Conservation (phyloP, 345 rosid species). For the Odontarrhena argentea region DNA sequence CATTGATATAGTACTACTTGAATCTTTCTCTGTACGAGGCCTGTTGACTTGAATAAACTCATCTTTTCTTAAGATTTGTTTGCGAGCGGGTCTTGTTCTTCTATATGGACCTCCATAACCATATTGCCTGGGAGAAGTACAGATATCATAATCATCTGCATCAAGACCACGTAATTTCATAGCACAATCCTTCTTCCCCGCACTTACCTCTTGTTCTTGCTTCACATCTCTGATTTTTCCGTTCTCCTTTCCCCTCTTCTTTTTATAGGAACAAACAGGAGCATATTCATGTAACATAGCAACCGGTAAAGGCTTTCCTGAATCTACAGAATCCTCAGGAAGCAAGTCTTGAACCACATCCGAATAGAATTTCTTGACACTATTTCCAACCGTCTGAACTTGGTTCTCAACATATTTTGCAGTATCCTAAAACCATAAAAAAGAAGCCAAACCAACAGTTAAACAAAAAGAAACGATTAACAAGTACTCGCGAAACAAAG, state of each 20-base stretch:
- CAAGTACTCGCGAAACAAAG: background rate
- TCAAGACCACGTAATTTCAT: conserved; percentile 41
- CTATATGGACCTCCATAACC: conserved; percentile 36
- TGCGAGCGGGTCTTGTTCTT: conserved; percentile 37
- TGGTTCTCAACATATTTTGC: conserved; percentile 75
- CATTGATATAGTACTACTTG: conserved; percentile 24
- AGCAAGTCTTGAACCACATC: conserved; percentile 69
- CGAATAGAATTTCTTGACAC: conserved; percentile 69
- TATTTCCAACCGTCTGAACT: conserved; percentile 78
- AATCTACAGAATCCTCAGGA: conserved; percentile 53
- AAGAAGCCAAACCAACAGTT: background rate
- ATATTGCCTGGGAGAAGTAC: conserved; percentile 40
- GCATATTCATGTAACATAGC: conserved; percentile 38
- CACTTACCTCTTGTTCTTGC: conserved; percentile 32
- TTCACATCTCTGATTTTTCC: conserved; percentile 42
- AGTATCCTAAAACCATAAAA: conserved; percentile 53
- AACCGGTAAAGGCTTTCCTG: conserved; percentile 22
- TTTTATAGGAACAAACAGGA: conserved; percentile 47
- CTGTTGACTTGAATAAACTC: conserved; percentile 29
- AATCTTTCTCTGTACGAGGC: conserved; percentile 35
- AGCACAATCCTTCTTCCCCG: conserved; percentile 37
- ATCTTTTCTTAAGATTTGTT: conserved; percentile 38
- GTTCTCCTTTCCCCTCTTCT: conserved; percentile 42
- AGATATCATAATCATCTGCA: conserved; percentile 46
- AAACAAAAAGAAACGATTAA: background rate